Conservation (phyloP, 139 green algal genomes). For the Chlamydomonas sp. region DNA sequence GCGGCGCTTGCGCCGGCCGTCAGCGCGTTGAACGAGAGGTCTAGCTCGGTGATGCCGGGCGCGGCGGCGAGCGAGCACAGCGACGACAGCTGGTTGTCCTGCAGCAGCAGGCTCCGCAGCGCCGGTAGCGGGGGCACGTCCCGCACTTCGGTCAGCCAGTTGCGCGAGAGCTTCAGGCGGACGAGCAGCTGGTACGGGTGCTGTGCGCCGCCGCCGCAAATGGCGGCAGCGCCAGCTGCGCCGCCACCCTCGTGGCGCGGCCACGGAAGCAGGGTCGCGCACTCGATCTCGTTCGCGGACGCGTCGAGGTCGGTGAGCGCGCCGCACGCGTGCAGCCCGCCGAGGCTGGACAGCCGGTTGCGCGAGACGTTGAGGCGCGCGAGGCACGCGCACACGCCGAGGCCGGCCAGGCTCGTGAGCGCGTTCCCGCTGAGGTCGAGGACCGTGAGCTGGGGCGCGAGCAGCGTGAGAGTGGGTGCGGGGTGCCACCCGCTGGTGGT, state of each 20-base stretch:
- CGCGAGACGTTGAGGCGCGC: background rate
- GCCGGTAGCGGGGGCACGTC: too few relatives aligned
- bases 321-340: background rate
- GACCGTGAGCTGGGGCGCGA: background rate
- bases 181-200: too few relatives aligned
- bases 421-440: background rate
- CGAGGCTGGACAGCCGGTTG: background rate
- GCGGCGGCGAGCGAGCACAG: background rate
- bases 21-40: background rate
- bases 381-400: background rate
- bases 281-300: background rate
- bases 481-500: too few relatives aligned
- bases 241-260: too few relatives aligned
- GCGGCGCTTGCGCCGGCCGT: background rate
- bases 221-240: too few relatives aligned
- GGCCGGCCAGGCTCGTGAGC: background rate
- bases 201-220: too few relatives aligned
- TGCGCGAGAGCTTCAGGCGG: too few relatives aligned
- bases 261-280: background rate
- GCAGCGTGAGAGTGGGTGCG: background rate
- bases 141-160: too few relatives aligned
- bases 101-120: too few relatives aligned
- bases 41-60: background rate
- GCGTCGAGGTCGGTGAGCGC: background rate
- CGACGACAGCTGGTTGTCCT: background rate